Base-by-base conservation (phyloP, 1,284 basidiomycete genomes). In the Pisolithus thermaeus region DNA sequence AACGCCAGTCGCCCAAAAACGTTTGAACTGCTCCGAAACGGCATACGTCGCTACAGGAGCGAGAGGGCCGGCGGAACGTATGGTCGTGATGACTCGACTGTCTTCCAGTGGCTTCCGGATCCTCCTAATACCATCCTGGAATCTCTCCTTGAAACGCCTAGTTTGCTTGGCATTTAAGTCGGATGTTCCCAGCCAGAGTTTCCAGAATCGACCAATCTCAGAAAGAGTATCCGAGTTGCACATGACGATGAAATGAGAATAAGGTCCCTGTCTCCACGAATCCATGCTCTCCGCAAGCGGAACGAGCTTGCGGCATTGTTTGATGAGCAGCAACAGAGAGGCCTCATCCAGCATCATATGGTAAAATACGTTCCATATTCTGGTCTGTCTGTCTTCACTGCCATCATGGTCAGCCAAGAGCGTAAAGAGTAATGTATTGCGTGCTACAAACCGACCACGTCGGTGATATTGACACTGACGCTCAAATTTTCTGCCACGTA, bases 321-420 rank as follows among this genome's bases (percentile, higher is more conserved):
- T 57, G 3, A 71, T 48, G 20, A 84, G 64, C n/a, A 71, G 46
- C 1, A 61, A 52, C 7, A 70, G 61, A 0, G 79, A 70, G 0
- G 48, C 45, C 36, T 71, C 57, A 61, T 82, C 76, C 38, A 85
- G 58, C 49, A 73, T 69, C 49, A 83, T 64, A 59, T 84, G 77
- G 56, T 75, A 83, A 59, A 77, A 81, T 20, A 82, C 77, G 47
- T 79, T 73, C 81, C 81, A 85, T 8, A 76, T 63, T 11, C 46
- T 49, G 8, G 67, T 53, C 3, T 53, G n/a, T 27, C 43, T 60
- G 8, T 56, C 49, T 27, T 55, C 49, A 22, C 63, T 51, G 0
- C 58, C 49, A 7, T 63, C 47, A n/a, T 35, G 32, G 12, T 72
- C 70, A 14, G 74, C 70, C 23, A 73, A 52, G 25, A 71, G 49